Evolutionary conservation across 345 rosid genomes (phyloP).

Genomic region (Microcos paniculata): DNA sequence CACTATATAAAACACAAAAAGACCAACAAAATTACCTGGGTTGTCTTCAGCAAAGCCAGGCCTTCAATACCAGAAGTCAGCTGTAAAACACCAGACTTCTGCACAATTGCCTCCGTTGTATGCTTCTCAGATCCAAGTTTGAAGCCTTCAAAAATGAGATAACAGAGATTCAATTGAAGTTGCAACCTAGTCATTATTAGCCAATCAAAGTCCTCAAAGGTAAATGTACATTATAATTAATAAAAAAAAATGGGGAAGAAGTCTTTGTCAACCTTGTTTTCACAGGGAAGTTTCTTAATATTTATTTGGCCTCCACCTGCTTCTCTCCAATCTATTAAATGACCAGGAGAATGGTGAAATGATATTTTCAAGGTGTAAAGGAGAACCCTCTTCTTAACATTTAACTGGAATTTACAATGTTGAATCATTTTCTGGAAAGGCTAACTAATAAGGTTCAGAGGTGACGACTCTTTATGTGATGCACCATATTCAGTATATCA

Average conservation of each 20-base stretch:
- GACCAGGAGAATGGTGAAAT: too few species aligned
- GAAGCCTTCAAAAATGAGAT: slow-evolving; percentile 56
- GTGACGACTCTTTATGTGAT: too few species aligned
- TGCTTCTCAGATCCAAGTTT: slow-evolving; percentile 97
- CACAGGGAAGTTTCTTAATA: neutral
- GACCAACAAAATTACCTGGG: slow-evolving; percentile 51
- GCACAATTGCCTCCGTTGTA: slow-evolving; percentile 60
- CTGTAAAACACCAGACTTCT: slow-evolving; percentile 60
- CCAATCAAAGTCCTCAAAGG: neutral
- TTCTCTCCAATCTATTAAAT: neutral
- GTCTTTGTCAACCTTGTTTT: neutral
- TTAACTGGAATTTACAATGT: neutral
- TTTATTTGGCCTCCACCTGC: neutral
- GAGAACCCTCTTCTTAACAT: neutral
- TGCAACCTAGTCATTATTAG: neutral
- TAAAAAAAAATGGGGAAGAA: neutral
- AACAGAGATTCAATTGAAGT: neutral
- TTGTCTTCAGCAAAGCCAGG: slow-evolving; percentile 81
- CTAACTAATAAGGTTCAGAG: too few species aligned
- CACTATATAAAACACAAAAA: neutral
- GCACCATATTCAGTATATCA: too few species aligned
- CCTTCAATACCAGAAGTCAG: slow-evolving; percentile 76
- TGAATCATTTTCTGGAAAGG: neutral
- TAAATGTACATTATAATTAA: neutral
- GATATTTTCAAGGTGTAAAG: too few species aligned